Base-by-base conservation (phyloP, 805 yeast genomes). In the Pichia pseudocactophila region DNA sequence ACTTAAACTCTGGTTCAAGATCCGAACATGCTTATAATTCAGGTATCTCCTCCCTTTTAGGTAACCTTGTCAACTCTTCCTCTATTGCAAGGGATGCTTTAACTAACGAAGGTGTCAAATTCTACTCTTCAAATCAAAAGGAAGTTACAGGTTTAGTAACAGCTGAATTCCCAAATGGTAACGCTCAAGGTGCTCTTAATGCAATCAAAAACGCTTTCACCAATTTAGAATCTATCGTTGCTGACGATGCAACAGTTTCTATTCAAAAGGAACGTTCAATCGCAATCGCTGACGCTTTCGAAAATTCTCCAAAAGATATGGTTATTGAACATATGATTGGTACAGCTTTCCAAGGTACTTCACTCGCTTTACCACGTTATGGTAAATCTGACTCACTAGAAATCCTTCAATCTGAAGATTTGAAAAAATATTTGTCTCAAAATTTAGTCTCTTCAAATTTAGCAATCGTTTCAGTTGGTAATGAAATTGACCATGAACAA, bases 301-400 rank as follows among this genome's bases (percentile, higher is more conserved):
- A 84, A 68, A 59, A 66, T 41, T 62, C 54, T 46, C 75, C 81
- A 53, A 70, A 73, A 47, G 61, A 70, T 43, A 73, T 70, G 65
- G 82, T 80, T 40, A 56, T 78, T 53, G 85, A 81, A 67, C 94
- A 84, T 66, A 73, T 84, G 69, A 76, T 79, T 58, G 76, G 89
- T 47, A 75, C 89, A 48, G 95, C 94, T 43, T 84, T 78, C 82
- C 95, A 84, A 69, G 86, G 87, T 58, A 79, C 86, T 57, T 79
- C 92, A 26, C 70, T 84, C 52, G 82, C 82, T 42, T 69, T 84
- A 60, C 92, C 95, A 63, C 70, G 74, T 34, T 70, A 73, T 56
- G 95, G 95, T 72, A 82, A 86, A 50, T 53, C 69, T 30, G 92
- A 82, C 49, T 69, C 85, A 38, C 54, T 84, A 36, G 63, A 69